Evolutionary conservation across 495 filamentous ascomycete genomes (phyloP).

Genomic region (Penicillium subrubescens): DNA sequence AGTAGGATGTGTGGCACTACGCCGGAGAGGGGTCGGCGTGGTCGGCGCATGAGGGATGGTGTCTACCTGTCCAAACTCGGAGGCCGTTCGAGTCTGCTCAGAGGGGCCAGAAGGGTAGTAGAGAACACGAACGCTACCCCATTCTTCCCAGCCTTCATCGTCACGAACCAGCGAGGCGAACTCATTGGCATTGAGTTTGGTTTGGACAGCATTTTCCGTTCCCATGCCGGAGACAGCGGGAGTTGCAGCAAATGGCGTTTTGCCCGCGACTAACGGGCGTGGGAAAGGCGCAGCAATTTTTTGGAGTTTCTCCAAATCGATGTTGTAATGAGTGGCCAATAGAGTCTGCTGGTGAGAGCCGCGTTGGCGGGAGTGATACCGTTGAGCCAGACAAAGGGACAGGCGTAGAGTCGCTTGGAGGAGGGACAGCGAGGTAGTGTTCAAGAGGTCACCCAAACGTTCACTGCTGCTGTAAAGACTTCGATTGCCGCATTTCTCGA

Average conservation of each 20-base stretch:
- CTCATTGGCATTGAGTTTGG: conserved; percentile 69
- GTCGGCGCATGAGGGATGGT: conserved; percentile 35
- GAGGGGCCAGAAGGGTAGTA: conserved; percentile 57
- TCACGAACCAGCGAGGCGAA: conserved; percentile 68
- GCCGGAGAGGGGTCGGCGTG: conserved; percentile 55
- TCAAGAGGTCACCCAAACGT: conserved; percentile 82
- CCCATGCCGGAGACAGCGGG: conserved; percentile 60
- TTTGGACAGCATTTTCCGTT: conserved; percentile 67
- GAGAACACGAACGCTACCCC: conserved; percentile 64
- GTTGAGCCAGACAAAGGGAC: conserved; percentile 79
- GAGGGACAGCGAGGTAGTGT: conserved; percentile 79
- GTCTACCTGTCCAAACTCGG: conserved; percentile 33
- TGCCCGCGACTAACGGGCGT: conserved; percentile 55
- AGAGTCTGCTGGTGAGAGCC: conserved; percentile 68
- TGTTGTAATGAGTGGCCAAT: conserved; percentile 87
- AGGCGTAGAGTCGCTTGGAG: conserved; percentile 75
- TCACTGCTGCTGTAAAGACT: conserved; percentile 93
- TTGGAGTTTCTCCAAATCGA: conserved; percentile 85
- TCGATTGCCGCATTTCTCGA: conserved; percentile 95
- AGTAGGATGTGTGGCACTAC: conserved; percentile 56
- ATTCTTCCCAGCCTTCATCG: conserved; percentile 62
- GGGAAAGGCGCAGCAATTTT: conserved; percentile 81
- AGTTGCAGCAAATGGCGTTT: conserved; percentile 42
- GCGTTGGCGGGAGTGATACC: conserved; percentile 86
- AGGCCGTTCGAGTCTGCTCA: conserved; percentile 33